Evolutionary conservation across 75 land plant species (phyloP).

Genomic region (Pinus albicaulis): DNA sequence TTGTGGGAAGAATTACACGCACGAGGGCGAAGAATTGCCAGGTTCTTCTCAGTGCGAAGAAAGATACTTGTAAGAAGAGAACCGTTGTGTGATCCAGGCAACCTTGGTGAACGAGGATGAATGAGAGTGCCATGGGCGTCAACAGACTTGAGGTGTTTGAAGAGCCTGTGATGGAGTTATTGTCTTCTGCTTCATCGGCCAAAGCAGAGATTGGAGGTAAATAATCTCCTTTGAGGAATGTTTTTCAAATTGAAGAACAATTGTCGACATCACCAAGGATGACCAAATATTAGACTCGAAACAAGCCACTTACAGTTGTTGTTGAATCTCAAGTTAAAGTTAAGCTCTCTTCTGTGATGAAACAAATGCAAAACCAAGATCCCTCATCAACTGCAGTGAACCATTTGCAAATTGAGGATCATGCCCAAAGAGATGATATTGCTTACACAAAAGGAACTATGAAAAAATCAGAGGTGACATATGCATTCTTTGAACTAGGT

Average conservation of each 20-base stretch:
- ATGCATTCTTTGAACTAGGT: background rate
- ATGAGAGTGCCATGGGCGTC: background rate
- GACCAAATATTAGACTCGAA: background rate
- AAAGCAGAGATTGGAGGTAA: background rate
- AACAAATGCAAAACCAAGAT: background rate
- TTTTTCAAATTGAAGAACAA: background rate
- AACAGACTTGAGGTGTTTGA: background rate
- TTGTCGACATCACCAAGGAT: background rate
- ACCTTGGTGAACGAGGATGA: background rate
- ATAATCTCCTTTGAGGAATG: background rate
- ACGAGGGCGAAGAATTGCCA: background rate
- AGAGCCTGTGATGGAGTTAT: background rate
- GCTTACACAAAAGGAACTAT: background rate
- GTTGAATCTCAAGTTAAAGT: background rate
- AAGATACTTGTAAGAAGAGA: background rate
- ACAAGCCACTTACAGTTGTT: background rate
- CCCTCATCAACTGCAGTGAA: background rate
- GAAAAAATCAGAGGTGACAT: background rate
- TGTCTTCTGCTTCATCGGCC: background rate
- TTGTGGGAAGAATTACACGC: slow-evolving; percentile 9
- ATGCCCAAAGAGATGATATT: background rate
- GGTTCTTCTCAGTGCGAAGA: background rate
- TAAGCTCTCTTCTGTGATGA: background rate
- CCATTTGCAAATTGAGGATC: background rate
- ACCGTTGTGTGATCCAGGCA: background rate